Conservation (phyloP, 495 filamentous ascomycete species). For the Hypomontagnella monticulosa region DNA sequence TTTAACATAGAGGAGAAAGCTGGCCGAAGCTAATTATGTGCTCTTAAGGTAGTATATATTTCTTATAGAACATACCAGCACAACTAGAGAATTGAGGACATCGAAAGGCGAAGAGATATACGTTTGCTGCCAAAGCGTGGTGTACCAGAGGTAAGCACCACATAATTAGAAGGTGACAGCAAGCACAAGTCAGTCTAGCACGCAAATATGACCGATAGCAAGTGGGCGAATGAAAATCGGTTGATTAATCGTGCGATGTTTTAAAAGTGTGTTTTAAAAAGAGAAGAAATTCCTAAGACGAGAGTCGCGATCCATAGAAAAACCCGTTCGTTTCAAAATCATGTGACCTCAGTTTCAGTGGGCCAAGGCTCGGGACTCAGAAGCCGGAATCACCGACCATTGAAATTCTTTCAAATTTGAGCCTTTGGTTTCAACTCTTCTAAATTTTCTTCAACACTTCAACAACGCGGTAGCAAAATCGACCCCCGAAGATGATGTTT, state of each 20-base stretch:
- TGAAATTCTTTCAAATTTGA: slow-evolving; percentile 34
- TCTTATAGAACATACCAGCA: not conserved
- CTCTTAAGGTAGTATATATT: not conserved
- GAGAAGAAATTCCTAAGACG: slow-evolving; percentile 23
- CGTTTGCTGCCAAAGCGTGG: slow-evolving; percentile 41
- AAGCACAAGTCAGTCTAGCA: slow-evolving; percentile 53
- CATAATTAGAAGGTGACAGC: slow-evolving; percentile 34
- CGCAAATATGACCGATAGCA: slow-evolving; percentile 62
- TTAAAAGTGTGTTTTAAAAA: slow-evolving; percentile 54
- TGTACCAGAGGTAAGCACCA: slow-evolving; percentile 31
- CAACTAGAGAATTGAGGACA: not conserved
- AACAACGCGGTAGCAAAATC: not conserved
- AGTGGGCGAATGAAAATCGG: slow-evolving; percentile 56
- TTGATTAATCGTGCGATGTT: slow-evolving; percentile 62
- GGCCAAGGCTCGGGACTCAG: too few species aligned
- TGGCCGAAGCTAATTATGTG: too few species aligned
- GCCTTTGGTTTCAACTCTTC: not conserved
- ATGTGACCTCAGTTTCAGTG: slow-evolving; percentile 12
- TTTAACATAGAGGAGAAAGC: too few species aligned
- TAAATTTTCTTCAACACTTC: slow-evolving; percentile 1
- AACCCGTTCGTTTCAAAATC: slow-evolving; percentile 1
- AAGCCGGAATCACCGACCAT: slow-evolving; percentile 12
- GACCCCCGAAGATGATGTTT: not conserved
- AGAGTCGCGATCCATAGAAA: not conserved
- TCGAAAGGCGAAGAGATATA: slow-evolving; percentile 15